A percentile compares a stretch with the other conserved stretches of the same genome.
Conservation (phyloP, 2,329 filamentous ascomycete genomes). For the Tolypocladium sp. region DNA sequence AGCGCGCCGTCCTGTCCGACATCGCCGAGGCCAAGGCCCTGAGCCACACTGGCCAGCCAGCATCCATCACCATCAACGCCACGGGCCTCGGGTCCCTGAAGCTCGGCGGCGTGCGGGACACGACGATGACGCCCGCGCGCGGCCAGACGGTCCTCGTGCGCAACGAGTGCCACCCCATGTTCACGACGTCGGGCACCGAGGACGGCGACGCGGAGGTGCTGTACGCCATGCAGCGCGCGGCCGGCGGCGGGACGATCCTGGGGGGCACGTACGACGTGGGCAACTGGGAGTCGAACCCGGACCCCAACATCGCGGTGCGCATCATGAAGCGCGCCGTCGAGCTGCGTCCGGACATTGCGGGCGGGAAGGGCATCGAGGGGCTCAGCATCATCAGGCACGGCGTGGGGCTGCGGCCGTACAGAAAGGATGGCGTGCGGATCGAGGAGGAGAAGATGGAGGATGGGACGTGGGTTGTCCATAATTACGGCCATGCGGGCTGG, state of each 20-base stretch:
- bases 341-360: constrained; percentile 53
- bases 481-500: constrained; percentile 72
- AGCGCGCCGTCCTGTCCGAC: constrained; percentile 56
- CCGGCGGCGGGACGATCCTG: constrained; percentile 71
- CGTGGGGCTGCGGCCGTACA: constrained; percentile 70
- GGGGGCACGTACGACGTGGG: constrained; percentile 78
- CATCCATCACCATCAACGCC: constrained; percentile 72
- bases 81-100: constrained; percentile 68
- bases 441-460: constrained; percentile 48
- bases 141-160: constrained; percentile 80
- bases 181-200: constrained; percentile 60
- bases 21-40: constrained; percentile 54
- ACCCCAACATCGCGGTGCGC: constrained; percentile 67
- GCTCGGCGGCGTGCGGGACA: constrained; percentile 75
- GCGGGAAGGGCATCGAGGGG: constrained; percentile 59
- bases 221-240: constrained; percentile 78
- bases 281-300: constrained; percentile 70
- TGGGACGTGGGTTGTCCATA: constrained; percentile 61
- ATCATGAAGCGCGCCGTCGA: constrained; percentile 76
- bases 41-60: constrained; percentile 43
- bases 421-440: constrained; percentile 64
- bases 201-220: constrained; percentile 63
- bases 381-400: constrained; percentile 71
- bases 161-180: constrained; percentile 67
- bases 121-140: constrained; percentile 62